Conservation (phyloP, 805 yeast genomes). For the Priceomyces fermenticarens region DNA sequence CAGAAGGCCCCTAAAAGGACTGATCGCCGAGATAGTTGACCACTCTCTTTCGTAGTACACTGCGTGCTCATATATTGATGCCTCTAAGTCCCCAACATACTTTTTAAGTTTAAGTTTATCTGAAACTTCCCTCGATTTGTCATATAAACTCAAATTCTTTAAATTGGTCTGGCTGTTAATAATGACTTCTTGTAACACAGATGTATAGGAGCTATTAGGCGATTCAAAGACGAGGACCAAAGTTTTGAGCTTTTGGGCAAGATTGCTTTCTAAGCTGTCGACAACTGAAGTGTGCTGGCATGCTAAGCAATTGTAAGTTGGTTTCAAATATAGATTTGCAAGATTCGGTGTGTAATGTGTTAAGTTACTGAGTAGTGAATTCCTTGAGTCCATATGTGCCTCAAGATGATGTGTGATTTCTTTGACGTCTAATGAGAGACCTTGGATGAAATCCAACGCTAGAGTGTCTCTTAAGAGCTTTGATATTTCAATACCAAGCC, state of each 20-base stretch:
- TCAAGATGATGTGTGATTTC: slow-evolving; percentile 20
- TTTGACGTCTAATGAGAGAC: slow-evolving; percentile 14
- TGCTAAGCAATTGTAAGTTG: slow-evolving; percentile 18
- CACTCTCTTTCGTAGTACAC: slow-evolving; percentile 5
- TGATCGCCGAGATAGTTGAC: background rate
- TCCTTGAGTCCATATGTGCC: slow-evolving; percentile 10
- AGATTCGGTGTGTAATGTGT: slow-evolving; percentile 9
- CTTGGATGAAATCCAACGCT: slow-evolving; percentile 11
- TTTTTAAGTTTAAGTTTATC: slow-evolving; percentile 13
- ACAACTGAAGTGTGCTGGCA: slow-evolving; percentile 15
- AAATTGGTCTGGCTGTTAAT: slow-evolving; percentile 10
- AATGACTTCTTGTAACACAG: slow-evolving; percentile 8
- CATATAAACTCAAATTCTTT: slow-evolving; percentile 10
- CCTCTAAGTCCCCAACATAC: slow-evolving; percentile 2
- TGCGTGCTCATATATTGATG: slow-evolving; percentile 12
- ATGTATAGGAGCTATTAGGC: slow-evolving; percentile 8
- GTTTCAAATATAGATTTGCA: slow-evolving; percentile 9
- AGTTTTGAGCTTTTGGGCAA: slow-evolving; percentile 8
- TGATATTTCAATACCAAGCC: slow-evolving; percentile 10
- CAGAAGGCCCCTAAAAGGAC: slow-evolving; percentile 1
- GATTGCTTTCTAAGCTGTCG: slow-evolving; percentile 3
- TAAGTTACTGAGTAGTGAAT: slow-evolving; percentile 11
- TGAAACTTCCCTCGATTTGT: slow-evolving; percentile 13
- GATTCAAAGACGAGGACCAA: slow-evolving; percentile 14
- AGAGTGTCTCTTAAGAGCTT: slow-evolving; percentile 9